Base-by-base conservation (phyloP, 257 asterid species). In the Eucommia ulmoides region DNA sequence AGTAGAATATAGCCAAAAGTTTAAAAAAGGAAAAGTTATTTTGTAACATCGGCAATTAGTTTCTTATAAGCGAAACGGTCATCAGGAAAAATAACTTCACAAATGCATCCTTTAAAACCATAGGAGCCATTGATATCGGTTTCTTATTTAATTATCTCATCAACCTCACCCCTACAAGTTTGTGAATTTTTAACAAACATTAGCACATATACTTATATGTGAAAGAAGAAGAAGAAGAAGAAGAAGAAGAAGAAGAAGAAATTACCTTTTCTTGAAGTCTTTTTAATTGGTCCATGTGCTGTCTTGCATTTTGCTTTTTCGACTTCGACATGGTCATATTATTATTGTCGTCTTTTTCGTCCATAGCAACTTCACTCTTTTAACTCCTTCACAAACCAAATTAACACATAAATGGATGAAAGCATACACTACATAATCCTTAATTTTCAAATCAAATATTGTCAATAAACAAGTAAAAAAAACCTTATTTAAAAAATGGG, bases 251-350 rank as follows among this genome's bases (percentile, higher is more conserved):
- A 1, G 22, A 23, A 16, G 6, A 46, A 4, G 26, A 1, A 9
- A 8, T 3, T 22, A 86, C 97, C 94, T 73, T 87, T 17, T 78
- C 82, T 65, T 60, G 74, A 53, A 87, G 94, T 50, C 65, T 71
- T 51, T 66, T 60, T 26, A 87, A 62, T n/a, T 82, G 72, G 26
- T 66, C 69, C 51, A 54, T 52, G 46, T 81, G 91, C 50, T 79
- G 81, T 57, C 59, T 59, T 56, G 79, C 88, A 65, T 74, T 83
- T 52, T 67, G 54, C 75, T 76, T 68, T 47, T n/a, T n/a, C n/a
- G 49, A 65, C 71, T 71, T 54, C 21, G 49, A 52, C 16, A 5
- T 38, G n/a, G n/a, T 38, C n/a, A 8, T 38, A 38, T 3, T 14
- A 15, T 15, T 14, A 3, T 38, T 38, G n/a, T 38, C 11, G 10